A percentile compares a stretch with the other conserved stretches of the same genome.
phyloP scores from a whole-genome alignment of 2,329 filamentous ascomycete genomes.

The Penicillium digitatum region DNA sequence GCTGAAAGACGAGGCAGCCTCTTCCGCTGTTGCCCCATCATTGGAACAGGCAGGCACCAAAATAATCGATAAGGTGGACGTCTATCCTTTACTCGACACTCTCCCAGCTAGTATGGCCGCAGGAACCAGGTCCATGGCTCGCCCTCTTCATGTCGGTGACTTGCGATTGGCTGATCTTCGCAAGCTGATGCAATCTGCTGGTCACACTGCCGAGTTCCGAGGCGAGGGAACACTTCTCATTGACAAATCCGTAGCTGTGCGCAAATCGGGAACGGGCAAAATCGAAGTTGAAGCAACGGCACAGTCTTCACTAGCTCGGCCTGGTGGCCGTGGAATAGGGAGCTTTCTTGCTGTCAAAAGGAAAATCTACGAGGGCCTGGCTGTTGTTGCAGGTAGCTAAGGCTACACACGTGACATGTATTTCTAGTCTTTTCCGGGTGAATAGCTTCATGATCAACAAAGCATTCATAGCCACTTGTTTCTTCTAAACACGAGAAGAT shows the following conservation, averaged over 20 bases:
- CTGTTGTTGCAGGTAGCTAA: conserved; percentile 75
- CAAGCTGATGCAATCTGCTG: conserved; percentile 73
- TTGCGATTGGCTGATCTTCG: conserved; percentile 82
- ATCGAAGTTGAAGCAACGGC: conserved; percentile 83
- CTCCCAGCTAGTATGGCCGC: conserved; percentile 61
- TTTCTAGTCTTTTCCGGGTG: conserved; percentile 7
- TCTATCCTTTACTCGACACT: conserved; percentile 55
- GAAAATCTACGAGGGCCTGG: conserved; percentile 90
- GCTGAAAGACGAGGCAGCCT: conserved; percentile 45
- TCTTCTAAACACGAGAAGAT: neutral
- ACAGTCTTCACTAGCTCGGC: conserved; percentile 45
- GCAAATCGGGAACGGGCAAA: conserved; percentile 79
- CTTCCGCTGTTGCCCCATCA: conserved; percentile 22
- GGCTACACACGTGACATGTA: conserved; percentile 12
- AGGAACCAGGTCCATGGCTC: conserved; percentile 70
- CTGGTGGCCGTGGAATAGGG: conserved; percentile 50
- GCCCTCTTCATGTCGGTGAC: conserved; percentile 92
- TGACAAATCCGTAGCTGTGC: conserved; percentile 80
- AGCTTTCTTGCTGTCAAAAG: conserved; percentile 84
- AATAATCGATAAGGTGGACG: conserved; percentile 30
- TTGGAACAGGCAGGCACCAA: conserved; percentile 13
- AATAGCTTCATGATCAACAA: conserved; percentile 9
- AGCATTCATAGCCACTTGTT: conserved; percentile 2
- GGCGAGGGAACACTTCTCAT: conserved; percentile 90
- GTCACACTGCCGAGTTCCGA: conserved; percentile 85